A percentile compares a stretch with the other conserved stretches of the same genome.
These are phyloP conservation scores for Tillandsia leiboldiana DNA, from an alignment of 176 grass and related monocot genomes.

Conservation along the genomic window DNA sequence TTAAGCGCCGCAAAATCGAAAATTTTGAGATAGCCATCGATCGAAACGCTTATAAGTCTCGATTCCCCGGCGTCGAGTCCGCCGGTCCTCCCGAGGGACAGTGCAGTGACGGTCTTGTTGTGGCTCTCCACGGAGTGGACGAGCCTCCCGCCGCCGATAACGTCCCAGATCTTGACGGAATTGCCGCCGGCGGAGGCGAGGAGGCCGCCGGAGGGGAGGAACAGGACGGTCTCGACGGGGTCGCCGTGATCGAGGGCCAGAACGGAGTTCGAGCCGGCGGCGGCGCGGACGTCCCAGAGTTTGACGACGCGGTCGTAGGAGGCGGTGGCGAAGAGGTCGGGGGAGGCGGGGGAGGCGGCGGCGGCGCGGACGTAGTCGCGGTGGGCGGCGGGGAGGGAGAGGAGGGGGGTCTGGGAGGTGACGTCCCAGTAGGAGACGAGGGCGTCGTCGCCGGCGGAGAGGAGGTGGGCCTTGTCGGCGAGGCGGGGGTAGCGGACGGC, in stretches of 20 bases:
- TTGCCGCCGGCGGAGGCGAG: slow-evolving; percentile 76
- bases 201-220: slow-evolving; percentile 77
- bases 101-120: slow-evolving; percentile 66
- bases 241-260: slow-evolving; percentile 50
- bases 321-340: slow-evolving; percentile 64
- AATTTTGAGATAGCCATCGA: slow-evolving; percentile 90
- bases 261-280: slow-evolving; percentile 11
- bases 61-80: slow-evolving; percentile 32
- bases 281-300: slow-evolving; percentile 69
- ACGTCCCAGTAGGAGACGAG: slow-evolving; percentile 80
- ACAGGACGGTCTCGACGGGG: slow-evolving; percentile 67
- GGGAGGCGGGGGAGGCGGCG: slow-evolving; percentile 41
- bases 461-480: slow-evolving; percentile 65
- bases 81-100: slow-evolving; percentile 40
- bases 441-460: slow-evolving; percentile 76
- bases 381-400: slow-evolving; percentile 64
- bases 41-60: slow-evolving; percentile 65
- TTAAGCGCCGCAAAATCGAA: slow-evolving; percentile 78
- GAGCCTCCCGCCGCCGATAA: slow-evolving; percentile 61
- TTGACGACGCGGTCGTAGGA: slow-evolving; percentile 76
- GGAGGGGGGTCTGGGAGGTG: slow-evolving; percentile 44
- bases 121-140: slow-evolving; percentile 75
- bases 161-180: slow-evolving; percentile 82
- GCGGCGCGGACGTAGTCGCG: slow-evolving; percentile 85
- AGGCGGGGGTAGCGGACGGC: slow-evolving; percentile 57